Base-by-base conservation (phyloP, 805 yeast species). In the Yarrowia yakushimensis region DNA sequence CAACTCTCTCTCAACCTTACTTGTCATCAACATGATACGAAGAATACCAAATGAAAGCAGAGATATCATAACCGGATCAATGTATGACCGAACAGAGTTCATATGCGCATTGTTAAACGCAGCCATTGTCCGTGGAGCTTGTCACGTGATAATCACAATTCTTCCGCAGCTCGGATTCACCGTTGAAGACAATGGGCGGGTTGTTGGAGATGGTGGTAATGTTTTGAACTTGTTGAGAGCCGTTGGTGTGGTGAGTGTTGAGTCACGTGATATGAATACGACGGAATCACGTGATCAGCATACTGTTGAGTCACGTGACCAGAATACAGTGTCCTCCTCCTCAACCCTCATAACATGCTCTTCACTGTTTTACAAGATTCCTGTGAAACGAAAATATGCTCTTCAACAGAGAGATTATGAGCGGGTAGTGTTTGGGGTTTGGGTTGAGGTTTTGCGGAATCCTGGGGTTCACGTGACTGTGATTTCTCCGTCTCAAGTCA, bases 301-400 rank as follows among this genome's bases (percentile, higher is more conserved):
- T 9, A 7, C 20, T 10, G 4, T 48, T 4, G 41, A 48, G 39
- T 10, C 54, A 28, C 6, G 37, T 30, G 37, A 46, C 18, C 9
- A 46, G 13, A 5, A 8, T 30, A 8, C 18, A 23, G 34, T 13
- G 7, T 7, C 17, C 2, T 34, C 39, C 17, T 2, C 12, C 1
- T n/a, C 17, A 18, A 22, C 37, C 1, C 31, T 33, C n/a, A 17
- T 34, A 10, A 33, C 41, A 5, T 31, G 39, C 28, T 48, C 57
- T 17, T 33, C 59, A 12, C 43, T 52, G 8, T 52, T 25, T n/a
- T 52, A 52, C 43, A 52, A 52, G 25, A 9, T 52, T 13, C 59
- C 59, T 18, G 59, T 52, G n/a, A 52, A 52, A 7, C 59, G 59
- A n/a, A 52, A 52, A 33, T 52, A 36, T n/a, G 59, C 43, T n/a